phyloP scores from a whole-genome alignment of 1,284 basidiomycete species.

The Trichosporon ovoides region DNA sequence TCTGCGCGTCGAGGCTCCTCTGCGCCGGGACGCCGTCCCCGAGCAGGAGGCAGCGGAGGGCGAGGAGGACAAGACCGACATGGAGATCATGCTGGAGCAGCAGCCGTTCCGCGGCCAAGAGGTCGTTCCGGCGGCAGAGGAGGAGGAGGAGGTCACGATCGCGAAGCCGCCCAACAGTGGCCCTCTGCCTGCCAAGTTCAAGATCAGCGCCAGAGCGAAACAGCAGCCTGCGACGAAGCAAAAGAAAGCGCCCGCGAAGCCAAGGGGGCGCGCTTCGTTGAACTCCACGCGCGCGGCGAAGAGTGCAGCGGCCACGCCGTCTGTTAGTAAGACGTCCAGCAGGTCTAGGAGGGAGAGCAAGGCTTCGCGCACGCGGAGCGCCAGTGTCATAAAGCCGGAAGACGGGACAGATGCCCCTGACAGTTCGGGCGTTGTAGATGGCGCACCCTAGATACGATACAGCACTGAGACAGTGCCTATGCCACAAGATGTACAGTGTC shows the following conservation, averaged over 20 bases:
- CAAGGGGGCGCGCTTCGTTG: background rate
- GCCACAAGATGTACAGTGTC: too few relatives aligned
- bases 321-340: background rate
- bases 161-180: background rate
- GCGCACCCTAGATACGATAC: too few relatives aligned
- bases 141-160: background rate
- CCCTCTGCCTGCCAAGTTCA: background rate
- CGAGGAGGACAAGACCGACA: background rate
- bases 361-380: background rate
- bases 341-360: background rate
- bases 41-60: background rate
- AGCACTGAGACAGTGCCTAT: too few relatives aligned
- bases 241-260: background rate
- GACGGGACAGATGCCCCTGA: too few relatives aligned
- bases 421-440: too few relatives aligned
- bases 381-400: background rate
- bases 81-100: background rate
- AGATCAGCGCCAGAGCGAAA: background rate
- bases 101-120: slow-evolving; percentile 6
- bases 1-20: slow-evolving; percentile 8
- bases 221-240: background rate
- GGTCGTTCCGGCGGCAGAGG: background rate
- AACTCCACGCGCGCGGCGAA: background rate
- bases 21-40: background rate
- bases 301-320: background rate